Conservation (phyloP, 257 asterid species). For the Oldenlandia corymbosa region DNA sequence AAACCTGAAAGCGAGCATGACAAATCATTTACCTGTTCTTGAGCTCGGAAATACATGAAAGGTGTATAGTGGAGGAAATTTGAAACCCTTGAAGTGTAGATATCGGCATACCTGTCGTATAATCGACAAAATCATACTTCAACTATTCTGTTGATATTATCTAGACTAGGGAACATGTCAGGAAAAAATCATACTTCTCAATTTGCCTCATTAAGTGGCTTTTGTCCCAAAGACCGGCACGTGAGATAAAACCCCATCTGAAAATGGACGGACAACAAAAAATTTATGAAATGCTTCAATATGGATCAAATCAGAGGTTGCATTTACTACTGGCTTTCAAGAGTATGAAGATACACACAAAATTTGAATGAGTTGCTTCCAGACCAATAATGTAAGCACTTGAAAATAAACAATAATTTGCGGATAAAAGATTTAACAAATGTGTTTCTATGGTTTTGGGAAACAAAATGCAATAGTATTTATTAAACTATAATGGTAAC, state of each 20-base stretch:
- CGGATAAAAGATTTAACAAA: background rate
- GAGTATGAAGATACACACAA: background rate
- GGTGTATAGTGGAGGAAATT: conserved; percentile 87
- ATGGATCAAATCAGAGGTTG: background rate
- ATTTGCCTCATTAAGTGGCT: conserved; percentile 94
- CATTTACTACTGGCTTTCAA: background rate
- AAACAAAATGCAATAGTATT: too few relatives aligned
- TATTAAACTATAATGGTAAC: background rate
- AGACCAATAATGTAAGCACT: background rate
- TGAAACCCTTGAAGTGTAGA: conserved; percentile 88
- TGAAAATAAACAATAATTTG: background rate
- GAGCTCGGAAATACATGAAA: conserved; percentile 83
- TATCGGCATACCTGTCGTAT: conserved; percentile 77
- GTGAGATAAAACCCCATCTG: conserved; percentile 92
- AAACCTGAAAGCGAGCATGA: too few relatives aligned
- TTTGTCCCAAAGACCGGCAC: conserved; percentile 96
- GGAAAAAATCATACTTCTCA: conserved; percentile 52
- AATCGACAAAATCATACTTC: too few relatives aligned
- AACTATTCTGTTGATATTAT: too few relatives aligned
- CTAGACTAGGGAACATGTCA: background rate
- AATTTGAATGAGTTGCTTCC: background rate
- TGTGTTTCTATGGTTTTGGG: background rate
- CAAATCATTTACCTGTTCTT: conserved; percentile 59
- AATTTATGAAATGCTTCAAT: background rate
- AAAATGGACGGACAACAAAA: conserved; percentile 19